Base-by-base conservation (phyloP, 257 asterid genomes). In the Gardenia jasminoides region DNA sequence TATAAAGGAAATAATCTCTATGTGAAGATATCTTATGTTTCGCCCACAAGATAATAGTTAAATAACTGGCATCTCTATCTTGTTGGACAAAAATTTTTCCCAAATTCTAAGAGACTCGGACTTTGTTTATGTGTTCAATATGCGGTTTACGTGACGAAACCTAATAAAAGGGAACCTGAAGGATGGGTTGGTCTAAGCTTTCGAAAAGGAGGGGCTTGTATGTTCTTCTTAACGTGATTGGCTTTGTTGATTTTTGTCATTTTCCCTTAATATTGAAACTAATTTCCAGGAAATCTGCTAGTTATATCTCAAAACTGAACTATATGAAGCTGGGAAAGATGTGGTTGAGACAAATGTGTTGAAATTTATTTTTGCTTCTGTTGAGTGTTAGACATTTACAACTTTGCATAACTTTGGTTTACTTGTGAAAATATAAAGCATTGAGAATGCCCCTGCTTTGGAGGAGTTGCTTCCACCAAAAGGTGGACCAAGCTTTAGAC, bases 401-500 rank as follows among this genome's bases (percentile, higher is more conserved):
- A 65, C 22, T 61, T n/a, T 62, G 62, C 62, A 61, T 46, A 9
- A 74, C 68, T 78, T 43, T 68, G 31, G 17, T 79, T 79, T 80
- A 17, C 68, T 80, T 75, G 36, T 79, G 30, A 50, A 75, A 26
- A 39, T 80, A 15, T 64, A 96, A 98, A 96, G 99, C 88, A 88
- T 96, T 83, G 99, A 96, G 86, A 93, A 90, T 80, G 91, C 98
- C 76, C 97, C 99, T 84, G 92, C 91, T 80, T 86, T 96, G 86
- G 99, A 93, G 91, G 96, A 92, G 86, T 87, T 96, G 76, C 99
- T 96, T 83, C 99, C 99, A 22, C 94, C 99, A 30, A 93, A 90
- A 85, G 97, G 94, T 69, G 83, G 90, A 7, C 75, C 96, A 50
- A 85, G 90, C 81, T 96, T 91, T 88, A 89, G 70, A 80, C 93